These are phyloP conservation scores for Paramarasmius palmivorus DNA, from an alignment of 1,284 basidiomycete genomes.

Conservation along the genomic window DNA sequence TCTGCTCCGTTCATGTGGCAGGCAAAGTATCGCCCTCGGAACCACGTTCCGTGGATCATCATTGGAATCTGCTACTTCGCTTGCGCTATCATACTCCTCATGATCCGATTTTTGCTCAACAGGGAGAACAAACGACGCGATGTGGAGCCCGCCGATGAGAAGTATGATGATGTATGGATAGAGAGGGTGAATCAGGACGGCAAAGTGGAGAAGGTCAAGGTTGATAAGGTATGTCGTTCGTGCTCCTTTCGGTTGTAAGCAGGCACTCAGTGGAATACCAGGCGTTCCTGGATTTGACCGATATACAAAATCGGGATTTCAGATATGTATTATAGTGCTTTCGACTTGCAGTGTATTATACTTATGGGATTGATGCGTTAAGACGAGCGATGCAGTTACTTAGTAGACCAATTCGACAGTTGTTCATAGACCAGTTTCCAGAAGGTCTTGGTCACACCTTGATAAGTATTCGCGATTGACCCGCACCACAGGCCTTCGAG, in stretches of 20 bases:
- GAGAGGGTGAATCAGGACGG: conserved; percentile 54
- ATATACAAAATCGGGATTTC: conserved; percentile 61
- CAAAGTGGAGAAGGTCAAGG: conserved; percentile 49
- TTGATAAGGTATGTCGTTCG: conserved; percentile 55
- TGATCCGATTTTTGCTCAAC: conserved; percentile 60
- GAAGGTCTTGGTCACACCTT: too few species aligned
- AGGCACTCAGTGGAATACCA: conserved; percentile 21
- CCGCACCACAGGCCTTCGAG: too few species aligned
- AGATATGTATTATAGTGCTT: conserved; percentile 49
- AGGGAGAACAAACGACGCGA: conserved; percentile 69
- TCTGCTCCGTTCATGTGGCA: conserved; percentile 80
- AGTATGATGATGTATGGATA: conserved; percentile 66
- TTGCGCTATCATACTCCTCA: conserved; percentile 53
- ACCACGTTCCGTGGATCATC: conserved; percentile 69
- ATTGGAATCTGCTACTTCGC: conserved; percentile 58
- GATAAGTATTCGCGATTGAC: too few species aligned
- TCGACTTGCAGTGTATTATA: not conserved
- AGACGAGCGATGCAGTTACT: too few species aligned
- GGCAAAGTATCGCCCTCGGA: conserved; percentile 62
- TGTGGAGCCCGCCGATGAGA: conserved; percentile 51
- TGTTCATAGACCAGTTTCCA: too few species aligned
- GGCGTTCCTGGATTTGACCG: conserved; percentile 71
- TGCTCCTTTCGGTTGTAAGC: conserved; percentile 11
- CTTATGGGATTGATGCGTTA: too few species aligned
- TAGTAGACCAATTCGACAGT: too few species aligned